These are phyloP conservation scores for Chaetomium sp. DNA, from an alignment of 2,329 filamentous ascomycete species.

Conservation along the genomic window DNA sequence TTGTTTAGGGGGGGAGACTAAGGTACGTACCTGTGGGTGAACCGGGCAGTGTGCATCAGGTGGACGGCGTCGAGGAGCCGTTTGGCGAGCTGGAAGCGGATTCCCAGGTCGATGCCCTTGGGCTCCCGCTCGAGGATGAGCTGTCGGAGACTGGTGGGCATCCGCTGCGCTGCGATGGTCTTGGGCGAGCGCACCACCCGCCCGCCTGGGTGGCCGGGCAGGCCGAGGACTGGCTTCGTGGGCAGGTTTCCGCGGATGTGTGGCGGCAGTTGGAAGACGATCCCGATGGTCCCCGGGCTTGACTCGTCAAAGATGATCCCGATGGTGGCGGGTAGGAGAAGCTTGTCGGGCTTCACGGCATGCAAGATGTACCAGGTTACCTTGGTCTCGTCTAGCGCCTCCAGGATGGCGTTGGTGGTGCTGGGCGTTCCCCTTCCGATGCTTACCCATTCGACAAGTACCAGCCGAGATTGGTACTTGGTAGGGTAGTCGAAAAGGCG, in stretches of 20 bases:
- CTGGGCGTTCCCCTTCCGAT: neutral
- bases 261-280: slow-evolving; percentile 23
- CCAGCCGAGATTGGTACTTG: slow-evolving; percentile 21
- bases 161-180: slow-evolving; percentile 18
- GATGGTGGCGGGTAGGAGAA: slow-evolving; percentile 18
- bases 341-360: slow-evolving; percentile 19
- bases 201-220: neutral
- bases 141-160: slow-evolving; percentile 21
- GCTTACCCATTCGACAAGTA: slow-evolving; percentile 22
- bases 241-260: slow-evolving; percentile 22
- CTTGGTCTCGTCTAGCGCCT: slow-evolving; percentile 19
- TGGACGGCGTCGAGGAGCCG: slow-evolving; percentile 17
- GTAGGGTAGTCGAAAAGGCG: slow-evolving; percentile 26
- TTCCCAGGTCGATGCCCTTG: slow-evolving; percentile 11
- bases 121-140: slow-evolving; percentile 14
- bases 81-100: slow-evolving; percentile 21
- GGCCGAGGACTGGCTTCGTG: neutral
- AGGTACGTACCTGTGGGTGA: slow-evolving; percentile 17
- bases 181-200: slow-evolving; percentile 21
- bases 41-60: slow-evolving; percentile 20
- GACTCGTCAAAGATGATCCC: slow-evolving; percentile 22
- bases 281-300: slow-evolving; percentile 15
- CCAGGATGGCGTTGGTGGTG: neutral
- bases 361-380: slow-evolving; percentile 23
- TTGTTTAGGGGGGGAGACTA: no score